Conservation (phyloP, 1,139 yeast genomes). For the Geotrichum fermentans region DNA sequence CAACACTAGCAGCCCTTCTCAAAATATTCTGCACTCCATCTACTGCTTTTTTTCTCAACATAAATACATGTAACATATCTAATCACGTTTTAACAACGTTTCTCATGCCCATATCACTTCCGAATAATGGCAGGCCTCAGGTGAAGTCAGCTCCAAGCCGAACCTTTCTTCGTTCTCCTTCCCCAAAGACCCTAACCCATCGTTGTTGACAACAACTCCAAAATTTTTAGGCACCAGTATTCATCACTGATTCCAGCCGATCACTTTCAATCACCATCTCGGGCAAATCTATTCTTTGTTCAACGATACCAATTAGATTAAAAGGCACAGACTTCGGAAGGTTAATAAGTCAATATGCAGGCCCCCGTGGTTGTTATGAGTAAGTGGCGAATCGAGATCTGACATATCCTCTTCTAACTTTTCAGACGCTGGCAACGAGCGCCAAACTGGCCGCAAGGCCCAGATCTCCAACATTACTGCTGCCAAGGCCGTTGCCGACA, state of each 20-base stretch:
- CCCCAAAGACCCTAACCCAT: slow-evolving; percentile 16
- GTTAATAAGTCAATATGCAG: slow-evolving; percentile 43
- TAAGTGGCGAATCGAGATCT: slow-evolving; percentile 33
- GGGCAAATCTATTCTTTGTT: not conserved
- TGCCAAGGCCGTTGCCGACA: slow-evolving; percentile 97
- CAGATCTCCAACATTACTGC: slow-evolving; percentile 96
- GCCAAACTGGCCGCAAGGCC: slow-evolving; percentile 96
- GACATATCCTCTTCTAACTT: not conserved
- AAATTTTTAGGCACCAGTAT: slow-evolving; percentile 13
- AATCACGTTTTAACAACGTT: too few species aligned
- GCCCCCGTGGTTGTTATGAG: slow-evolving; percentile 66
- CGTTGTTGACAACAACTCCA: slow-evolving; percentile 15
- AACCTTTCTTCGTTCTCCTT: too few species aligned
- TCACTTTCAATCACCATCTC: not conserved
- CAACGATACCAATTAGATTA: slow-evolving; percentile 1
- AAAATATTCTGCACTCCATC: too few species aligned
- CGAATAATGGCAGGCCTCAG: too few species aligned
- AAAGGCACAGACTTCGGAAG: not conserved
- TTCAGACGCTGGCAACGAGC: slow-evolving; percentile 73
- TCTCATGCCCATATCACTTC: too few species aligned
- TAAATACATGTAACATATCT: too few species aligned
- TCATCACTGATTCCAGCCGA: not conserved
- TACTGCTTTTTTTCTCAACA: too few species aligned
- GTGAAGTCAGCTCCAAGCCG: too few species aligned
- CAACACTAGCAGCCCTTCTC: too few species aligned